Percentiles rank a stretch among this genome's conserved stretches.
Conservation (phyloP, 2,329 filamentous ascomycete species). For the Alternaria angustiovoidea region DNA sequence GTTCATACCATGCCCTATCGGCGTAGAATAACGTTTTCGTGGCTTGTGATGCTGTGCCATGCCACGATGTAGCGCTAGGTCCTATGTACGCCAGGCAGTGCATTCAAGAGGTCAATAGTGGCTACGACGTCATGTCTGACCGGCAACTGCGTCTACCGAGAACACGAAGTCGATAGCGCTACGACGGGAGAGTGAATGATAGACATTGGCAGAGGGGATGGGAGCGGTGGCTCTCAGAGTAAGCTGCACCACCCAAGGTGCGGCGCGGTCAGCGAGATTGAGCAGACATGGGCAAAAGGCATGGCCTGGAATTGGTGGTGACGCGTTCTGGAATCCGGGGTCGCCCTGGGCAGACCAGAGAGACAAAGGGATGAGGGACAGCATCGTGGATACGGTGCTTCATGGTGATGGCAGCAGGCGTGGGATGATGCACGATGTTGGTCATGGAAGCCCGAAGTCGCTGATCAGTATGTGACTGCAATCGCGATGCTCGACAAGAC, state of each 20-base stretch:
- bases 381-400: not conserved
- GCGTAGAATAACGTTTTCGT: not conserved
- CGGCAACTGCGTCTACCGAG: constrained; percentile 1
- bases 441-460: not conserved
- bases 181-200: not conserved
- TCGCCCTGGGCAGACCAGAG: constrained; percentile 7
- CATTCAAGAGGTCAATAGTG: not conserved
- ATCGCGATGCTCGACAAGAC: not conserved
- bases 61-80: constrained; percentile 12
- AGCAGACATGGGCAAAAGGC: constrained; percentile 9
- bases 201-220: constrained; percentile 4
- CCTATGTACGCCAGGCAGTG: constrained; percentile 6
- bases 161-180: constrained; percentile 3
- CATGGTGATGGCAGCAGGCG: not conserved
- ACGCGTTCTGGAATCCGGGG: constrained; percentile 14
- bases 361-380: constrained; percentile 9
- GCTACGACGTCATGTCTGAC: constrained; percentile 11
- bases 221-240: constrained; percentile 19
- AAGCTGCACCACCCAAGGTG: constrained; percentile 12
- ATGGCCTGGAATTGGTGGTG: constrained; percentile 14
- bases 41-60: constrained; percentile 3
- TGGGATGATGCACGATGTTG: not conserved
- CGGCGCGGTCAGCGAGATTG: constrained; percentile 20
- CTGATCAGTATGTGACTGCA: not conserved
- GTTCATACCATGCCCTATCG: not conserved